Evolutionary conservation across 179 eudicot species (phyloP).

Genomic region (Silene noctiflora): DNA sequence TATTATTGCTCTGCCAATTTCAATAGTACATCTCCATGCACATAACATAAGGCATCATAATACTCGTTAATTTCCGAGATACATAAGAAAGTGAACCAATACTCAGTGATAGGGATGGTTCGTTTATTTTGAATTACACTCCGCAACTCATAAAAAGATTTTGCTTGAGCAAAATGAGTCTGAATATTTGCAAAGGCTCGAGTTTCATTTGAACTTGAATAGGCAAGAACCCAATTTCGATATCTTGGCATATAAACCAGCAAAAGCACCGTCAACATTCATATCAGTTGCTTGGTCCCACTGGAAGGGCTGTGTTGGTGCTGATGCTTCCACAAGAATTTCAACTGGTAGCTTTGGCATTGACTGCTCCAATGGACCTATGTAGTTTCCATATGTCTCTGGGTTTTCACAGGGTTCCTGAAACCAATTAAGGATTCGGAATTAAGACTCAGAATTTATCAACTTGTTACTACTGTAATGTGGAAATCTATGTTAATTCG

Average conservation of each 20-base stretch:
- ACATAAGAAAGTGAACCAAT: constrained; percentile 4
- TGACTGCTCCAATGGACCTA: constrained; percentile 48
- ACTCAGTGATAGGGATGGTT: not conserved
- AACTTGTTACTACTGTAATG: not conserved
- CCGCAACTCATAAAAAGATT: not conserved
- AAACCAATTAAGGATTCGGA: not conserved
- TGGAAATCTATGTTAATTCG: not conserved
- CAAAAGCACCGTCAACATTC: constrained; percentile 51
- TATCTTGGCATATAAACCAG: constrained; percentile 21
- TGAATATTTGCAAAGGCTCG: not conserved
- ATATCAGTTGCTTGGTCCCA: constrained; percentile 70
- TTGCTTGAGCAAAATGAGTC: not conserved
- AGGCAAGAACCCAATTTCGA: constrained; percentile 11
- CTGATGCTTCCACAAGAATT: constrained; percentile 57
- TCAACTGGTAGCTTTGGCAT: constrained; percentile 58
- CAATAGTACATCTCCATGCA: not conserved
- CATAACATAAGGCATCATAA: not conserved
- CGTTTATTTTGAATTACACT: not conserved
- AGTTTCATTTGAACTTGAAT: constrained; percentile 13
- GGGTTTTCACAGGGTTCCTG: constrained; percentile 56
- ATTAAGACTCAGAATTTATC: not conserved
- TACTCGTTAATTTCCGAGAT: not conserved
- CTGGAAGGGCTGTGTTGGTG: constrained; percentile 51
- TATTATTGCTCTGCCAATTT: not conserved
- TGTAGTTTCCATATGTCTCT: constrained; percentile 34